Evolutionary conservation across 2,329 filamentous ascomycete genomes (phyloP).

Genomic region (Pestalotiopsis sp.): DNA sequence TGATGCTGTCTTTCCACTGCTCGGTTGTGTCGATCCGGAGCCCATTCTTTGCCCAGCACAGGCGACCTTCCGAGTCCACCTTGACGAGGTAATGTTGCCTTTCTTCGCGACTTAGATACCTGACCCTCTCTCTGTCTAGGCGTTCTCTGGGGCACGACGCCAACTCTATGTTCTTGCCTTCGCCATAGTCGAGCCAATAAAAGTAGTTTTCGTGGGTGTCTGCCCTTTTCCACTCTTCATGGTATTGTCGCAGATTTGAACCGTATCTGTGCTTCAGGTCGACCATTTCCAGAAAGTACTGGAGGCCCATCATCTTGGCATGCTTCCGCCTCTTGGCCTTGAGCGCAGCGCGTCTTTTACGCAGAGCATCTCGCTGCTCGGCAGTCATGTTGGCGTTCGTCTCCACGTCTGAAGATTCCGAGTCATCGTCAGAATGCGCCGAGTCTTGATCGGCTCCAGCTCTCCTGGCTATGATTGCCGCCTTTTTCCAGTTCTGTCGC

Average conservation of each 20-base stretch:
- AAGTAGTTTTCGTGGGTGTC: conserved; percentile 87
- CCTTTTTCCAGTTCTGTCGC: conserved; percentile 74
- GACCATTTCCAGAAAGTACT: conserved; percentile 85
- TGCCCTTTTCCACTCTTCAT: conserved; percentile 77
- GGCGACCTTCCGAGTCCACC: conserved; percentile 70
- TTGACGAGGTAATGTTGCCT: conserved; percentile 77
- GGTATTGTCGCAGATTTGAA: conserved; percentile 77
- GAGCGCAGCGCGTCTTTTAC: conserved; percentile 44
- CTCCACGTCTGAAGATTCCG: conserved; percentile 28
- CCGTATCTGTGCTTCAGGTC: conserved; percentile 87
- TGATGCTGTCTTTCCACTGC: conserved; percentile 75
- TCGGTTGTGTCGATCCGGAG: conserved; percentile 74
- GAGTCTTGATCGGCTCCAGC: conserved; percentile 67
- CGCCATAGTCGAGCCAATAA: conserved; percentile 86
- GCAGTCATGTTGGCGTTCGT: conserved; percentile 26
- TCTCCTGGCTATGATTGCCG: conserved; percentile 66
- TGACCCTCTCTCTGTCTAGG: conserved; percentile 75
- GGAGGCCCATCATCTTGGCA: conserved; percentile 78
- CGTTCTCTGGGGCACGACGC: conserved; percentile 71
- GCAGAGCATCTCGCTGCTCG: conserved; percentile 38
- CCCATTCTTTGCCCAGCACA: conserved; percentile 88
- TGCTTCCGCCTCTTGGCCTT: conserved; percentile 61
- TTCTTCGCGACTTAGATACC: conserved; percentile 83
- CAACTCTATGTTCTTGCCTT: conserved; percentile 69
- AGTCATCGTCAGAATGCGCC: conserved; percentile 40